Base-by-base conservation (phyloP, 148 eudicot species). In the Polygonum aviculare region DNA sequence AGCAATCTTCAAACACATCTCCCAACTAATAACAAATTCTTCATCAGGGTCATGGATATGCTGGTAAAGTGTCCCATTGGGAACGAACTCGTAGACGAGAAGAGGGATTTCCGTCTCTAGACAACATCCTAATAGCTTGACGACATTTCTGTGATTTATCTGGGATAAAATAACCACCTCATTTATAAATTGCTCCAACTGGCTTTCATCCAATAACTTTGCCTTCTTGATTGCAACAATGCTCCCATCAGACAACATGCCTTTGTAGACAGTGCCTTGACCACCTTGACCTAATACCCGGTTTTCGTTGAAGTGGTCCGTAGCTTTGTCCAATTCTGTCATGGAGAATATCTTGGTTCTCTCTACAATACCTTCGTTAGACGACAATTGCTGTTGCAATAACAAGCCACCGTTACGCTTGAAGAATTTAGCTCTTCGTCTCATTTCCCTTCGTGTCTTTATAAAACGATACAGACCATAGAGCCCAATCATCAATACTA, bases 141-240 rank as follows among this genome's bases (percentile, higher is more conserved):
- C 67, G 11, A 60, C 67, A 19, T 60, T 22, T 60, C 67, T 60
- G 14, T 60, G 67, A 36, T 60, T 60, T 0, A 60, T 60, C 11
- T 26, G 67, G 2, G 67, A 60, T 14, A 60, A 60, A 22, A 60
- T 60, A 0, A 60, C 67, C 35, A 60, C 67, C 36, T 60, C 67
- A 3, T 60, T 60, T 26, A 26, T 60, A 1, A 60, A 60, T 1
- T 60, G 67, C 5, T 60, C 67, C 67, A 60, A 60, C 2, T 60
- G 67, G 36, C 67, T 60, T 26, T 60, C 67, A 9, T 60, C 67
- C 3, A 60, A 12, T 12, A 60, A 9, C 36, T 60, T 60, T 36
- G 36, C 67, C 67, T 60, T 60, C 67, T 60, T 60, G 3, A 60
- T 26, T 60, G 67, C 67, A 60, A 60, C 67, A 60, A 60, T 60